phyloP scores from a whole-genome alignment of 1,284 basidiomycete species.

The Ceratobasidium sp. region DNA sequence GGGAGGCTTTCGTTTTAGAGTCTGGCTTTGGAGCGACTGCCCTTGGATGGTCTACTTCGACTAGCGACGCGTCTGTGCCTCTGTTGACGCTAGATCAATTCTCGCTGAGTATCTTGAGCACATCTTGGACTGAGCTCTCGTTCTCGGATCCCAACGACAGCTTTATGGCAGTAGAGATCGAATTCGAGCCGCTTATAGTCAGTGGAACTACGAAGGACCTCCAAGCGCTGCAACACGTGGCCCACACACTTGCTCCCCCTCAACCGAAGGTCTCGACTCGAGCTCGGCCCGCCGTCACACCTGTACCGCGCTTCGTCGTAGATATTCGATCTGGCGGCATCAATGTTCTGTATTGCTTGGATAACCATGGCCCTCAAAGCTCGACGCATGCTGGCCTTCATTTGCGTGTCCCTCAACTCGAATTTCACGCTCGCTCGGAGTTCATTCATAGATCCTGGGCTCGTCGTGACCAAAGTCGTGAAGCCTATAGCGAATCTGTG shows the following conservation, averaged over 20 bases:
- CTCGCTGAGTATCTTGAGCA: conserved; percentile 42
- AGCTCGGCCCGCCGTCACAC: conserved; percentile 17
- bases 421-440: conserved; percentile 31
- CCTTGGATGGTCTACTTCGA: conserved; percentile 56
- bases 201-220: conserved; percentile 69
- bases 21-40: conserved; percentile 42
- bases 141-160: conserved; percentile 71
- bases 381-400: conserved; percentile 32
- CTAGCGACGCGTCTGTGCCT: conserved; percentile 72
- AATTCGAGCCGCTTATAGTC: conserved; percentile 64
- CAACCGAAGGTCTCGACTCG: conserved; percentile 57
- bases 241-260: conserved; percentile 49
- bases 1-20: conserved; percentile 12
- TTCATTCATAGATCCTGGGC: conserved; percentile 21
- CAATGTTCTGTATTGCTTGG: conserved; percentile 42
- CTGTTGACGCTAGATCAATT: conserved; percentile 66
- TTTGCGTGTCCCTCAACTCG: conserved; percentile 42
- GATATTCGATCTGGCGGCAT: conserved; percentile 54
- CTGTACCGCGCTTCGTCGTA: conserved; percentile 67
- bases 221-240: conserved; percentile 58
- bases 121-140: conserved; percentile 16
- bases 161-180: conserved; percentile 66
- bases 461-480: conserved; percentile 34
- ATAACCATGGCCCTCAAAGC: conserved; percentile 41
- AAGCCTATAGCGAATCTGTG: conserved; percentile 11